Conservation (phyloP, 2,329 filamentous ascomycete species). For the Diplodia intermedia region DNA sequence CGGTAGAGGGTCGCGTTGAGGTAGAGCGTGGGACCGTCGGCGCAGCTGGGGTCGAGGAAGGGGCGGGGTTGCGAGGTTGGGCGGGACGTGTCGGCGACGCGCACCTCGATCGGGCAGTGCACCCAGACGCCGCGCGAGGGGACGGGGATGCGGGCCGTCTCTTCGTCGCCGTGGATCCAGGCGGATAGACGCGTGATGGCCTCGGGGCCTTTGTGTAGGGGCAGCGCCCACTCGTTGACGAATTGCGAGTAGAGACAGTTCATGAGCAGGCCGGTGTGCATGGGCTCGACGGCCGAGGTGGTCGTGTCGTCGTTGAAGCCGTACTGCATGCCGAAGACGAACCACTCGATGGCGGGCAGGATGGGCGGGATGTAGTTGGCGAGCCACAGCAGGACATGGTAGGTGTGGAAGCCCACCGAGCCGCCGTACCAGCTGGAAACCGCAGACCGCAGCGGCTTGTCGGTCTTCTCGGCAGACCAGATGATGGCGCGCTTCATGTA, state of each 20-base stretch:
- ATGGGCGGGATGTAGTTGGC: constrained; percentile 79
- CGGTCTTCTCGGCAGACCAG: constrained; percentile 85
- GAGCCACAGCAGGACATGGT: constrained; percentile 87
- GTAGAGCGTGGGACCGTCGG: constrained; percentile 77
- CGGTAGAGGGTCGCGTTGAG: constrained; percentile 90
- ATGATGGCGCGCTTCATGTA: constrained; percentile 87
- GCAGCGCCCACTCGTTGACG: constrained; percentile 97
- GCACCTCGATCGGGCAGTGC: constrained; percentile 91
- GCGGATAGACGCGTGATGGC: constrained; percentile 81
- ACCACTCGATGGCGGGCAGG: constrained; percentile 90
- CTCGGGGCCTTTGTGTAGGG: constrained; percentile 83
- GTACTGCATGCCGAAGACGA: constrained; percentile 97
- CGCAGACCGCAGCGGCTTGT: constrained; percentile 65
- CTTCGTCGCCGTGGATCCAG: constrained; percentile 82
- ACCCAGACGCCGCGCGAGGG: constrained; percentile 80
- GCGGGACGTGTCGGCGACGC: constrained; percentile 73
- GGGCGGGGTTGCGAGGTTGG: constrained; percentile 59
- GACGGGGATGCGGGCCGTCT: constrained; percentile 76
- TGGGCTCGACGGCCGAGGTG: constrained; percentile 79
- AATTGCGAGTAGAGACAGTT: constrained; percentile 99
- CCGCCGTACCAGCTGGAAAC: constrained; percentile 80
- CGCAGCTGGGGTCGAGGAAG: constrained; percentile 74
- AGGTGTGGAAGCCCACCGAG: constrained; percentile 82
- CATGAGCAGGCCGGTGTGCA: constrained; percentile 83
- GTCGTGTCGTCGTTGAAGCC: constrained; percentile 76